Conservation (phyloP, 208 protist species). For the Leptomonas seymouri region DNA sequence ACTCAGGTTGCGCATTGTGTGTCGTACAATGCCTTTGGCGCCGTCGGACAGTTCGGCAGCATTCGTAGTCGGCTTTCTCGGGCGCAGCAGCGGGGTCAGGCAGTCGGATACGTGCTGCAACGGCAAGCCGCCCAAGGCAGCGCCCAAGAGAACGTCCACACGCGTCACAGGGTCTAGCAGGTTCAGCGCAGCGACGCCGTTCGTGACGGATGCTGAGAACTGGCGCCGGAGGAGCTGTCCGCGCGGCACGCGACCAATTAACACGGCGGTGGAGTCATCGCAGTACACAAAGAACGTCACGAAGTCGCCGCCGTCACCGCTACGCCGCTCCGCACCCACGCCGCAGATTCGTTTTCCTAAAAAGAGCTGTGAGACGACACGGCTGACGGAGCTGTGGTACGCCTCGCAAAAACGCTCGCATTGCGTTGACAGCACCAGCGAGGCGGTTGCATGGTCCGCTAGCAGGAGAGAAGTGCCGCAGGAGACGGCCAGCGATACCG, state of each 20-base stretch:
- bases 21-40: constrained; percentile 31
- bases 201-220: constrained; percentile 27
- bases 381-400: constrained; percentile 22
- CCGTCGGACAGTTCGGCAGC: constrained; percentile 39
- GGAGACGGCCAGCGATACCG: constrained; percentile 26
- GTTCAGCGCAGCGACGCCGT: constrained; percentile 28
- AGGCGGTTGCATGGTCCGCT: constrained; percentile 47
- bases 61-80: constrained; percentile 11
- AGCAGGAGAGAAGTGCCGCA: constrained; percentile 35
- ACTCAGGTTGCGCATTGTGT: constrained; percentile 32
- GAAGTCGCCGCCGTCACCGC: constrained; percentile 26
- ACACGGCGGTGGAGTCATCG: constrained; percentile 36
- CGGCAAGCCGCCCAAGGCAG: constrained; percentile 33
- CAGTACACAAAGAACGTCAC: constrained; percentile 63
- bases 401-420: constrained; percentile 41
- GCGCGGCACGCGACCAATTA: constrained; percentile 40
- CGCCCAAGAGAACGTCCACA: constrained; percentile 41
- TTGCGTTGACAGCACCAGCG: constrained; percentile 45
- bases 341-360: constrained; percentile 41
- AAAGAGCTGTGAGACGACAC: constrained; percentile 50
- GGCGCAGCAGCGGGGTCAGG: constrained; percentile 37
- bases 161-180: constrained; percentile 29
- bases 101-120: constrained; percentile 17
- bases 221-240: constrained; percentile 42
- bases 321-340: constrained; percentile 32